phyloP scores from a whole-genome alignment of 2,329 filamentous ascomycete genomes.

The Clarireedia paspali region DNA sequence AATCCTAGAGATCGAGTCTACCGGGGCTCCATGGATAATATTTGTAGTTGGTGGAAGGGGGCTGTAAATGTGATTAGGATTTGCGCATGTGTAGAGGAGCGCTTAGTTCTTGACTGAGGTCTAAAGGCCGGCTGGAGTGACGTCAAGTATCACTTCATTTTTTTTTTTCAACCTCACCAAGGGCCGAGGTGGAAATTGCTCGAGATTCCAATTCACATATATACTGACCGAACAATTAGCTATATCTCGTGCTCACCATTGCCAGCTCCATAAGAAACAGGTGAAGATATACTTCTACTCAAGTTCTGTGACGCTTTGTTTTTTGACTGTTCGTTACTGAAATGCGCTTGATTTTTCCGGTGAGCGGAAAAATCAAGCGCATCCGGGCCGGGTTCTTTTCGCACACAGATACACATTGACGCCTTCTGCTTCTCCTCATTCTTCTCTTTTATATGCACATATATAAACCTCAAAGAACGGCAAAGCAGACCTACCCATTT shows the following conservation, averaged over 20 bases:
- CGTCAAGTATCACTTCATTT: conserved; percentile 2
- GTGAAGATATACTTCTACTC: not conserved
- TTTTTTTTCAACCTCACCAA: not conserved
- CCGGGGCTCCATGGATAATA: conserved; percentile 20
- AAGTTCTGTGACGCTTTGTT: not conserved
- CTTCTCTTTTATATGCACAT: not conserved
- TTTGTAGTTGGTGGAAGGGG: too few species aligned
- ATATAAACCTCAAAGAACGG: too few species aligned
- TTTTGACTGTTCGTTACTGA: not conserved
- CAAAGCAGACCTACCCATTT: not conserved
- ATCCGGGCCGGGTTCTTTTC: not conserved
- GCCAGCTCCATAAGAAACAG: too few species aligned
- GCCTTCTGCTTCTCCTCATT: not conserved
- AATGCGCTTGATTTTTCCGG: not conserved
- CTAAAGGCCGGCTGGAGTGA: not conserved
- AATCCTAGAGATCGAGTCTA: conserved; percentile 10
- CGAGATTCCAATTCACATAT: not conserved
- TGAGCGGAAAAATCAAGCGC: not conserved
- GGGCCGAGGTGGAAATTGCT: too few species aligned
- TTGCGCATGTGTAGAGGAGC: too few species aligned
- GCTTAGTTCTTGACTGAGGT: too few species aligned
- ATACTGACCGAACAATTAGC: too few species aligned
- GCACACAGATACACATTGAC: not conserved
- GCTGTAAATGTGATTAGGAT: not conserved
- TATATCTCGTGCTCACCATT: too few species aligned